A percentile compares a stretch with the other conserved stretches of the same genome.
Evolutionary conservation across 345 rosid genomes (phyloP).

Genomic region (Citrus trifoliata): DNA sequence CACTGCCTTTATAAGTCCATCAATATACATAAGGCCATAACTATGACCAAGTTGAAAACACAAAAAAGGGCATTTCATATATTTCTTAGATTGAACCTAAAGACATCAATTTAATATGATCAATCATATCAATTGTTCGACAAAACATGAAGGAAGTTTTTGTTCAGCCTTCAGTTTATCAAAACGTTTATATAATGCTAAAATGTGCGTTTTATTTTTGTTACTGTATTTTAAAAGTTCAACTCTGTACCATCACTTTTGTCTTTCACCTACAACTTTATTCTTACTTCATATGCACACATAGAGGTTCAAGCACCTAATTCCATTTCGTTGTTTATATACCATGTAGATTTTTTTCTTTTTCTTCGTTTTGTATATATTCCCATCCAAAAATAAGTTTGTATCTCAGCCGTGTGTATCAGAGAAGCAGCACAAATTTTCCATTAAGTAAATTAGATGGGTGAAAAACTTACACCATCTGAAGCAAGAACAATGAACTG

Average conservation of each 20-base stretch:
- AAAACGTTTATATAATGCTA: background rate
- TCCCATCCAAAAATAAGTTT: background rate
- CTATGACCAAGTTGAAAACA: background rate
- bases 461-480: constrained; percentile 70
- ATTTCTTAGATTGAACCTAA: background rate
- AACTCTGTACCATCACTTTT: background rate
- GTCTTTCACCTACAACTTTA: background rate
- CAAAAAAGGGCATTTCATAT: background rate
- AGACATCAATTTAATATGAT: no score
- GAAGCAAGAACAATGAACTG: constrained; percentile 98
- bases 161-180: background rate
- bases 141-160: background rate
- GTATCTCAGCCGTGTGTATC: background rate
- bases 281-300: background rate
- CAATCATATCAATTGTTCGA: background rate
- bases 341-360: background rate
- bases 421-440: background rate
- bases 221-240: background rate
- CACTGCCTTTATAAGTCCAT: background rate
- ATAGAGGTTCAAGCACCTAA: background rate
- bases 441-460: background rate
- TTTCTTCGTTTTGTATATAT: background rate
- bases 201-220: background rate
- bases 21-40: background rate
- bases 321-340: background rate